Conservation (phyloP, 306 rosid genomes). For the Abrus pulchellus region DNA sequence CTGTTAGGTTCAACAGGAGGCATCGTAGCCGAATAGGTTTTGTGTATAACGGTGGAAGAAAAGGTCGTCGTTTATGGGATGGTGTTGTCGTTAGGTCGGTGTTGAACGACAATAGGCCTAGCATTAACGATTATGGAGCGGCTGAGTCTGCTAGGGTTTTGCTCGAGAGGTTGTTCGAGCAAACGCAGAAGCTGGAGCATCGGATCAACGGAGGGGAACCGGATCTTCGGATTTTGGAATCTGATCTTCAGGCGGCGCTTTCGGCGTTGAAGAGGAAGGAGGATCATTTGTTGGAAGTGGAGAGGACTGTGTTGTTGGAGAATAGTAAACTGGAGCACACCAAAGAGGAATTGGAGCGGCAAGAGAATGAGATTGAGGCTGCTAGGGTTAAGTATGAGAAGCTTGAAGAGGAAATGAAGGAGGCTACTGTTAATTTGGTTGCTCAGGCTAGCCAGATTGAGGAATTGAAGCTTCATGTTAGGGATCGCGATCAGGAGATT, state of each 20-base stretch:
- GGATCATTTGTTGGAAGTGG: conserved; percentile 78
- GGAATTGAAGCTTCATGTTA: conserved; percentile 69
- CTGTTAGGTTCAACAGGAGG: conserved; percentile 54
- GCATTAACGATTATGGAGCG: conserved; percentile 64
- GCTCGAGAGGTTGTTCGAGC: conserved; percentile 83
- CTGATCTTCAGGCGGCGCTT: conserved; percentile 79
- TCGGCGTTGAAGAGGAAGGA: conserved; percentile 75
- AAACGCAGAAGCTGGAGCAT: conserved; percentile 79
- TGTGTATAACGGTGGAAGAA: conserved; percentile 35
- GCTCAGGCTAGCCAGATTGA: conserved; percentile 75
- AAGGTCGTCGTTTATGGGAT: conserved; percentile 45
- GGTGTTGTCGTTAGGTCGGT: conserved; percentile 56
- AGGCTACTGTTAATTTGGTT: conserved; percentile 63
- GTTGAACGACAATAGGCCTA: conserved; percentile 55
- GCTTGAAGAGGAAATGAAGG: conserved; percentile 74
- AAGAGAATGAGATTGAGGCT: conserved; percentile 71
- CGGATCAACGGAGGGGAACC: conserved; percentile 53
- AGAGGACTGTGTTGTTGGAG: conserved; percentile 70
- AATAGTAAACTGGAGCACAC: conserved; percentile 63
- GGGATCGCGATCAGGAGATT: conserved; percentile 64
- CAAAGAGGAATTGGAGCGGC: conserved; percentile 78
- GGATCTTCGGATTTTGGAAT: conserved; percentile 66
- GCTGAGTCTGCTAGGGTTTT: conserved; percentile 82
- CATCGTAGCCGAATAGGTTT: conserved; percentile 47
- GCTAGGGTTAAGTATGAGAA: conserved; percentile 63